phyloP scores from a whole-genome alignment of 2,329 filamentous ascomycete species.

The Aphanocladium album region DNA sequence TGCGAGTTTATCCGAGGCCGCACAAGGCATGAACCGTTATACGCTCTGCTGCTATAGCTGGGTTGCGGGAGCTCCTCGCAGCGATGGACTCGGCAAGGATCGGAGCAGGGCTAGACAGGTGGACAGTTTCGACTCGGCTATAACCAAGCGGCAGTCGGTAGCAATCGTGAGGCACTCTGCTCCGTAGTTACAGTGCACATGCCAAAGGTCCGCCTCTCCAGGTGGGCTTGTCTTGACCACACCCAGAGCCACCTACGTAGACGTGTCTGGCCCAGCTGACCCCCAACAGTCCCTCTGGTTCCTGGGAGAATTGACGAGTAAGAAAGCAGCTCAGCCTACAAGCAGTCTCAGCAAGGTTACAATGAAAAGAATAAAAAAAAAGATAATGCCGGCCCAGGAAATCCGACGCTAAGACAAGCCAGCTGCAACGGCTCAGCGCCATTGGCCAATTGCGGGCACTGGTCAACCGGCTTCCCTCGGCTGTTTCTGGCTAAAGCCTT shows the following conservation, averaged over 20 bases:
- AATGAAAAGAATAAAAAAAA: background rate
- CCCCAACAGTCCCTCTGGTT: no score
- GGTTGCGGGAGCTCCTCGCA: background rate
- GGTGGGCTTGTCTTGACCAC: no score
- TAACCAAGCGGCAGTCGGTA: conserved; percentile 6
- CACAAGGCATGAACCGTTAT: no score
- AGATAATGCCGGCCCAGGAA: background rate
- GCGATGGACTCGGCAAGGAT: background rate
- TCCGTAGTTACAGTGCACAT: background rate
- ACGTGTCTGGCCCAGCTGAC: no score
- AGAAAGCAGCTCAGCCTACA: no score
- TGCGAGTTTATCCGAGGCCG: no score
- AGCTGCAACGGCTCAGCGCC: background rate
- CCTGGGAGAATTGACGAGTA: no score
- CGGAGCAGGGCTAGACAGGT: background rate
- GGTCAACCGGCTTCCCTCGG: conserved; percentile 14
- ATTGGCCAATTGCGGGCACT: conserved; percentile 12
- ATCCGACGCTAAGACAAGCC: background rate
- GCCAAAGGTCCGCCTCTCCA: background rate
- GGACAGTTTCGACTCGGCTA: background rate
- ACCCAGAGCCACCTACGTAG: no score
- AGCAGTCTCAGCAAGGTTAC: background rate
- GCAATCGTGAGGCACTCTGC: background rate
- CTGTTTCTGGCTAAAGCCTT: conserved; percentile 11
- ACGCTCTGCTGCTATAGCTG: background rate